Evolutionary conservation across 176 grass and related monocot genomes (phyloP), one percentile per base, ranked within the genome.

Genomic region (Saccharum officinarum): DNA sequence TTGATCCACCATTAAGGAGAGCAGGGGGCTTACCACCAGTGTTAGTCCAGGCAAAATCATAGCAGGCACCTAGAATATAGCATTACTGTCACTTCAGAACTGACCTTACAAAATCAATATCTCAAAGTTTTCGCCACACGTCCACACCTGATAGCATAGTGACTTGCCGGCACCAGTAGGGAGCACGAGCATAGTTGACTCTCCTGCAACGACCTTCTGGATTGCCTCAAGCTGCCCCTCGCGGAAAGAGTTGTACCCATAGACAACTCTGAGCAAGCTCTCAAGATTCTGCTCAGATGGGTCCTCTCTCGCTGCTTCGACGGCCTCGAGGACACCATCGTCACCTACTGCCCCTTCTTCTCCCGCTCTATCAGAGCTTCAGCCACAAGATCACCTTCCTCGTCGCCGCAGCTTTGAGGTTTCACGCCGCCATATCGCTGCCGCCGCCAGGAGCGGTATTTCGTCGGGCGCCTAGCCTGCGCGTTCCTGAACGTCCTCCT

Each of bases 1-100:
- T 79, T 98, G 96, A 92, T 98, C 96, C 31, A 95, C 83, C 96
- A 98, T 98, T 86, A 98, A 87, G 22, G 96, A 94, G 25, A 98
- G 81, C 47, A 98, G 77, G 38, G 96, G 96, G 77, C 96, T 98
- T 80, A 98, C 96, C n/a, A 98, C 93, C 75, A 98, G 76, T 57
- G 93, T 98, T 61, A 95, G 26, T 66, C 96, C 96, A 85, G 91
- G 80, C 83, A 98, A 92, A 85, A 98, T 72, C 82, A 98, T 87
- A 87, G 96, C 96, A 66, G 96, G 91, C 30, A 98, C 54, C 96
- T 98, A 83, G 22, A 86, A 60, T 65, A 79, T 42, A 57, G 28
- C 47, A 89, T 79, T 10, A 73, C 38, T 9, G 18, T 38, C 61
- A 71, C 74, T 23, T 69, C 41, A 88, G 52, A 55, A 59, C 26